Base-by-base conservation (phyloP, 208 protist species). In the Novymonas esmeraldas region DNA sequence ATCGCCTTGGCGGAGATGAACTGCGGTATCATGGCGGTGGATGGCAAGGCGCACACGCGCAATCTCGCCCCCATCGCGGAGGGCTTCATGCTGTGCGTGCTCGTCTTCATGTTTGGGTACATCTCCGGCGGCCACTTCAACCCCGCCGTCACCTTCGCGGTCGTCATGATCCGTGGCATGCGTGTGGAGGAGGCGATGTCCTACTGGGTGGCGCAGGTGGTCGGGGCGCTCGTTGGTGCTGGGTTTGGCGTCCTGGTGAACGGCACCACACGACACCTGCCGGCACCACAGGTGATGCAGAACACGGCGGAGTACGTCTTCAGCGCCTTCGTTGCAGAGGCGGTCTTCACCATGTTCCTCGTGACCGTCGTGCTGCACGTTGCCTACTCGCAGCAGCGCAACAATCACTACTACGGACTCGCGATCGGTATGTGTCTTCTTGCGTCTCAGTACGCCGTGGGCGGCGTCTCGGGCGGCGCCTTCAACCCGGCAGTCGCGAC, bases 51-150 rank as follows among this genome's bases (percentile, higher is more conserved):
- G 16, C 82, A 71, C 71, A 92, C 83, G 14, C 89, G 85, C 49
- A 94, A 94, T 58, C 66, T 94, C 26, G 89, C 89, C 18, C 89
- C 89, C 11, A 81, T 94, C 50, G 89, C 89, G 1, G 83, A 87
- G 68, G 89, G 89, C 38, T 89, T 92, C 59, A 89, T 92, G 65
- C 73, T 94, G 2, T 83, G 75, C 71, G 82, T 85, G 50, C 70
- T 94, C n/a, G 74, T 94, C n/a, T 92, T 92, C 58, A 82, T 75
- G 29, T 94, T 94, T 76, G 89, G 85, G 50, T 90, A 94, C 76
- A 86, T 94, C 36, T 89, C 81, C 5, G 89, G 85, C 41, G 89
- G 81, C 28, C 89, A 94, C 70, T 94, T 94, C 67, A 94, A 94
- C 60, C 89, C 89, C 0, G 89, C 89, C 41, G 83, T 94, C 28